These are phyloP conservation scores for Cercospora citrullina DNA, from an alignment of 2,329 filamentous ascomycete species.

Conservation along the genomic window DNA sequence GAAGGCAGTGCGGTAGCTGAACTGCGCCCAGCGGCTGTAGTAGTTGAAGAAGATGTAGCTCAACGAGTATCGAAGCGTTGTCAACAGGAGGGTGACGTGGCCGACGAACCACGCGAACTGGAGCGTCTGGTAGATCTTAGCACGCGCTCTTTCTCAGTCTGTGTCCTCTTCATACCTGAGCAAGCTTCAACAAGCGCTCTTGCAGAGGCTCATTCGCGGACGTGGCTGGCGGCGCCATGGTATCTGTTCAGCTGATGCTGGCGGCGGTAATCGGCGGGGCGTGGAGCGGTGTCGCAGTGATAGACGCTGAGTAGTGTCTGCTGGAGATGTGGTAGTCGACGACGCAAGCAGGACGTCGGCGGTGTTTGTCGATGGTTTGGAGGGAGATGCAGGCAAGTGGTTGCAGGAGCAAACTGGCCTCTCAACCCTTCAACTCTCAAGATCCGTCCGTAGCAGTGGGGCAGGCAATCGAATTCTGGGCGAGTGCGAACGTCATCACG, in stretches of 20 bases:
- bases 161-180: constrained; percentile 36
- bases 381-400: neutral
- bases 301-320: neutral
- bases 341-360: neutral
- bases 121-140: constrained; percentile 63
- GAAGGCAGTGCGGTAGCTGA: constrained; percentile 89
- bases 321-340: neutral
- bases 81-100: constrained; percentile 81
- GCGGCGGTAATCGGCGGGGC: neutral
- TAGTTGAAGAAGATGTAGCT: constrained; percentile 90
- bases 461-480: constrained; percentile 4
- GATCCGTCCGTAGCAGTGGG: neutral
- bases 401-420: constrained; percentile 2
- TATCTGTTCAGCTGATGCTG: constrained; percentile 5
- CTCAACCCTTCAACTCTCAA: neutral
- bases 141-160: neutral
- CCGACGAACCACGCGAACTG: constrained; percentile 77
- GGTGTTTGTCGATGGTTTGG: neutral
- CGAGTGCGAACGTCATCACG: constrained; percentile 7
- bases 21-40: constrained; percentile 71
- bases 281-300: neutral
- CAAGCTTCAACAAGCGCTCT: constrained; percentile 51
- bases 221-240: constrained; percentile 26
- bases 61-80: constrained; percentile 76
- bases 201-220: constrained; percentile 26